phyloP scores from a whole-genome alignment of 2,329 filamentous ascomycete species.

The Fusarium sublunatum region DNA sequence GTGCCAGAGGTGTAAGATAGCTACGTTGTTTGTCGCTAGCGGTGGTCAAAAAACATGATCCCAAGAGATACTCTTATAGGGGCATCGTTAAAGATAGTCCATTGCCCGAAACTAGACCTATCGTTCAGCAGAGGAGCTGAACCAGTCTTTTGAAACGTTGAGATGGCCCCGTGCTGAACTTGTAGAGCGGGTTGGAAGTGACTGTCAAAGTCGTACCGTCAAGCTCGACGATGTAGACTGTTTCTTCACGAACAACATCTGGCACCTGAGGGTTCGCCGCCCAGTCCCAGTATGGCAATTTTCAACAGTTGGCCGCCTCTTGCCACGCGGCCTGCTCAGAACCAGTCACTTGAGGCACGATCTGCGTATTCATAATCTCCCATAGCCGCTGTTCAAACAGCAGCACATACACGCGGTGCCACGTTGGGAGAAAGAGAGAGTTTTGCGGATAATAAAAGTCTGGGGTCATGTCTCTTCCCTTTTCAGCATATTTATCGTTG shows the following conservation, averaged over 20 bases:
- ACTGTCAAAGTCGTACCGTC: not conserved
- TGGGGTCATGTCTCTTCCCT: not conserved
- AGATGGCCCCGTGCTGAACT: not conserved
- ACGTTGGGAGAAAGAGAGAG: conserved; percentile 7
- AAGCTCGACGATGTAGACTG: not conserved
- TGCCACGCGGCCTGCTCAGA: not conserved
- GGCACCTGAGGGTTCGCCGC: conserved; percentile 6
- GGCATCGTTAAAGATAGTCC: not conserved
- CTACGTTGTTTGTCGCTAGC: not conserved
- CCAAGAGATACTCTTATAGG: not conserved
- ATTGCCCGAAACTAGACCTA: not conserved
- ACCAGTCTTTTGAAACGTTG: not conserved
- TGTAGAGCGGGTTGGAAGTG: not conserved
- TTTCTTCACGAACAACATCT: not conserved
- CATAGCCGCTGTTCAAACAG: not conserved
- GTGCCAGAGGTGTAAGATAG: not conserved
- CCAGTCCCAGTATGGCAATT: conserved; percentile 28
- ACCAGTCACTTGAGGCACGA: not conserved
- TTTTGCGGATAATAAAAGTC: conserved; percentile 14
- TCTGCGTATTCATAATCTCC: conserved; percentile 2
- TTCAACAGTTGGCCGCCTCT: not conserved
- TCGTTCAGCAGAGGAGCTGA: not conserved
- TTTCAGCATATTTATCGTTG: not conserved
- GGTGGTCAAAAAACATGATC: not conserved
- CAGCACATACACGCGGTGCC: conserved; percentile 20